Base-by-base conservation (phyloP, 495 filamentous ascomycete species). In the Aspergillus homomorphus region DNA sequence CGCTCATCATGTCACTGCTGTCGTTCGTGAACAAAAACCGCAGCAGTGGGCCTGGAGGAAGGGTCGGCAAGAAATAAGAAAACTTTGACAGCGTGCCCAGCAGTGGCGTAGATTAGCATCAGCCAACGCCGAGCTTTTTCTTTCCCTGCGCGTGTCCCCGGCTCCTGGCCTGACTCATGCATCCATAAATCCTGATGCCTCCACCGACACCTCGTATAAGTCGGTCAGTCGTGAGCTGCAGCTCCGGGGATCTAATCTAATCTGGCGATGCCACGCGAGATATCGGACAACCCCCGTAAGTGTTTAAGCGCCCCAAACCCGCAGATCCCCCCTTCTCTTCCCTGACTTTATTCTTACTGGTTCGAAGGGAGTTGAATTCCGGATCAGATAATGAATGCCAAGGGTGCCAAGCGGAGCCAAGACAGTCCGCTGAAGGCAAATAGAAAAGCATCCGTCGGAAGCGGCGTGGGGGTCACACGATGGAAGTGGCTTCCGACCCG, bases 371-470 rank as follows among this genome's bases (percentile, higher is more conserved):
- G 10, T 28, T 30, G 23, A 43, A 20, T 44, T n/a, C 44, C 53
- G 56, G 61, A 63, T 67, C 65, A 67, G 61, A 61, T 63, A 65
- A 57, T n/a, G 24, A 53, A 45, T 53, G 59, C 63, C 59, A 65
- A 65, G 63, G 38, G 6, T 14, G 33, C 33, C 33, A 38, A 38
- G 33, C 33, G 22, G 18, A 46, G 55, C 66, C 58, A 68, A 65
- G 62, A 22, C 26, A 15, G 30, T 30, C 49, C 33, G 57, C 53
- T 42, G 19, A 22, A 38, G 33, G 33, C 44, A 16, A 30, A 24
- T 10, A 2, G 33, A 38, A n/a, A n/a, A 38, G 33, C 33, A 38
- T 38, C 33, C 59, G 46, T 42, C 28, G 30, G 49, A 30, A 28
- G 49, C 58, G 44, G 58, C 44, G 21, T 57, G 24, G 56, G 38